These are phyloP conservation scores for Marasmius fiardii DNA, from an alignment of 1,284 basidiomycete genomes.

Conservation along the genomic window DNA sequence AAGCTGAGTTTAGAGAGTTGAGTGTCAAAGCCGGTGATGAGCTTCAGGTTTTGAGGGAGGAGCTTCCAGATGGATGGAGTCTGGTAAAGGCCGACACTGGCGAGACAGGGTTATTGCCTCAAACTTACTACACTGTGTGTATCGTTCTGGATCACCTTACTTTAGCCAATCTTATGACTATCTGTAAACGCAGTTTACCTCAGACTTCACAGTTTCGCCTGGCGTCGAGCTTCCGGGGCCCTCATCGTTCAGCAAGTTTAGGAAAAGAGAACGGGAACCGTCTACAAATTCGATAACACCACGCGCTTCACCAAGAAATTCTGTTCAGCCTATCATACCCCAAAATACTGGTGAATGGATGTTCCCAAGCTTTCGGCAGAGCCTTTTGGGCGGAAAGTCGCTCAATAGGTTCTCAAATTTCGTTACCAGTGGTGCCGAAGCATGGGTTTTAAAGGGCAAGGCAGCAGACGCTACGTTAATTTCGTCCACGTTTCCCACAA, in stretches of 20 bases:
- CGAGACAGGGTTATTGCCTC: conserved; percentile 67
- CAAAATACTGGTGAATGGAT: conserved; percentile 75
- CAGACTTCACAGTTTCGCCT: conserved; percentile 53
- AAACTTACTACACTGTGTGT: conserved; percentile 69
- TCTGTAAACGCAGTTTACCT: conserved; percentile 47
- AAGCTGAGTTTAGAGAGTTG: conserved; percentile 69
- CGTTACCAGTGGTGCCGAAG: conserved; percentile 82
- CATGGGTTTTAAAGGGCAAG: conserved; percentile 67
- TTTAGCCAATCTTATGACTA: conserved; percentile 4
- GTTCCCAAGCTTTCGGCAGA: conserved; percentile 68
- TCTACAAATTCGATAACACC: conserved; percentile 52
- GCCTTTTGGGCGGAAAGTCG: conserved; percentile 70
- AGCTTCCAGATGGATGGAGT: conserved; percentile 74
- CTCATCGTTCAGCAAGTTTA: conserved; percentile 10
- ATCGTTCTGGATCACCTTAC: not conserved
- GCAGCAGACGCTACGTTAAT: conserved; percentile 20
- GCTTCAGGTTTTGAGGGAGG: conserved; percentile 61
- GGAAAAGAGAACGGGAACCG: conserved; percentile 32
- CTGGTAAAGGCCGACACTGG: conserved; percentile 51
- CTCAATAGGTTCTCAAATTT: conserved; percentile 82
- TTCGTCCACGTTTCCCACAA: conserved; percentile 10
- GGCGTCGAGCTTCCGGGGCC: conserved; percentile 29
- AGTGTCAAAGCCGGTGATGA: conserved; percentile 60
- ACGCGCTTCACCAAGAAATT: conserved; percentile 38
- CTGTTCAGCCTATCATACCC: conserved; percentile 49